Conservation (phyloP, 2,329 filamentous ascomycete genomes). For the Botrytis cinerea region DNA sequence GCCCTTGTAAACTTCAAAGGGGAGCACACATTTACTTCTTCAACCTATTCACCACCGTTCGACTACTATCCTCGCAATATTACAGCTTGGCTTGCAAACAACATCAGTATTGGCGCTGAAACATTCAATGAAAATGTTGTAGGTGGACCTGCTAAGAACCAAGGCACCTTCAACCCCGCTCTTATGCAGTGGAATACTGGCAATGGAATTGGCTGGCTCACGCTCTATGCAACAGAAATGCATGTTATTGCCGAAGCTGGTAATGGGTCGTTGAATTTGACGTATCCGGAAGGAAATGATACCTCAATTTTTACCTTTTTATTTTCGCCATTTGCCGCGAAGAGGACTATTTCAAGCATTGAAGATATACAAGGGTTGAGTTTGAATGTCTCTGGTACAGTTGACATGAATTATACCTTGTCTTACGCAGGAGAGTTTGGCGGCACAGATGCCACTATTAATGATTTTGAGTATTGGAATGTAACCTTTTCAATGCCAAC, state of each 20-base stretch:
- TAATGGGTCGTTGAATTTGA: conserved; percentile 49
- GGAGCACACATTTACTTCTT: conserved; percentile 54
- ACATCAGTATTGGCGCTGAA: conserved; percentile 61
- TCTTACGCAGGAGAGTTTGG: conserved; percentile 8
- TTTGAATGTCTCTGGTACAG: conserved; percentile 45
- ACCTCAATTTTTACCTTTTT: conserved; percentile 53
- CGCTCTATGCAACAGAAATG: conserved; percentile 42
- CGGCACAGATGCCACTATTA: conserved; percentile 8
- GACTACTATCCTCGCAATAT: conserved; percentile 60
- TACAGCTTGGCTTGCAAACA: conserved; percentile 56
- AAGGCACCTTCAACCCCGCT: conserved; percentile 57
- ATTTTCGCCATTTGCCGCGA: conserved; percentile 50
- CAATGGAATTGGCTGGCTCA: conserved; percentile 43
- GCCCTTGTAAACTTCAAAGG: conserved; percentile 52
- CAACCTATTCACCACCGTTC: conserved; percentile 59
- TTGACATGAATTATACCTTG: conserved; percentile 12
- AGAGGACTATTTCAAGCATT: conserved; percentile 49
- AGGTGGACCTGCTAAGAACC: conserved; percentile 55
- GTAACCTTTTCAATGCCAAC: conserved; percentile 5
- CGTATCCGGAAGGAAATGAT: conserved; percentile 55
- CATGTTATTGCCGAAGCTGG: conserved; percentile 47
- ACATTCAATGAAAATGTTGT: conserved; percentile 57
- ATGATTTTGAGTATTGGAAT: conserved; percentile 21
- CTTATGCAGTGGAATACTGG: conserved; percentile 59
- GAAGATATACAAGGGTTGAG: conserved; percentile 51